A percentile compares a stretch with the other conserved stretches of the same genome.
phyloP scores from a whole-genome alignment of 2,329 filamentous ascomycete species.

The Trichoderma sp. region DNA sequence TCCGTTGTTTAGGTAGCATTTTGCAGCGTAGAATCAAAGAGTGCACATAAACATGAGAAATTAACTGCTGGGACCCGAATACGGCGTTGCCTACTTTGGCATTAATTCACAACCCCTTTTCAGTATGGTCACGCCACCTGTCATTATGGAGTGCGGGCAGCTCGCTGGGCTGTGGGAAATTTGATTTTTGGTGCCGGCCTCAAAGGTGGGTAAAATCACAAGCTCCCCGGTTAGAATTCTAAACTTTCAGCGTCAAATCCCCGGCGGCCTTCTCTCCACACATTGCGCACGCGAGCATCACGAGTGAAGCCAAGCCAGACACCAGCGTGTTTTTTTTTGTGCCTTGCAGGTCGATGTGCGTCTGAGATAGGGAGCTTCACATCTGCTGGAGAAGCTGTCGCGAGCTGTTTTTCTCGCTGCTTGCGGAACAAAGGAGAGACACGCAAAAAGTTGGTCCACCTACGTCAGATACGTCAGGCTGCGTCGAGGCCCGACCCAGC shows the following conservation, averaged over 20 bases:
- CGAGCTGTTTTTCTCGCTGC: background rate
- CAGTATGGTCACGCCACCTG: constrained; percentile 28
- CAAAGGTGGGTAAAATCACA: constrained; percentile 26
- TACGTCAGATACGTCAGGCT: constrained; percentile 8
- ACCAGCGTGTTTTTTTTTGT: constrained; percentile 4
- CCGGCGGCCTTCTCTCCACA: constrained; percentile 26
- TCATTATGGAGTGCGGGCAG: constrained; percentile 24
- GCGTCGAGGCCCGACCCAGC: constrained; percentile 15
- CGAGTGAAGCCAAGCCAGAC: background rate
- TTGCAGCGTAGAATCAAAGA: background rate
- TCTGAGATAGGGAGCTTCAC: background rate
- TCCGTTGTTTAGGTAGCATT: background rate
- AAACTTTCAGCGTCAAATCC: constrained; percentile 24
- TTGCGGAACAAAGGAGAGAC: background rate
- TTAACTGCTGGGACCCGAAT: constrained; percentile 10
- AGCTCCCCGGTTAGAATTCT: constrained; percentile 24
- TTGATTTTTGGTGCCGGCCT: constrained; percentile 20
- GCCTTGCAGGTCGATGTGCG: background rate
- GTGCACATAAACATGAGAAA: constrained; percentile 15
- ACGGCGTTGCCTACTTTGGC: constrained; percentile 25
- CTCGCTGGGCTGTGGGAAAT: constrained; percentile 24
- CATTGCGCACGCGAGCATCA: constrained; percentile 26
- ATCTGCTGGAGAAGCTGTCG: background rate
- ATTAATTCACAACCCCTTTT: constrained; percentile 24
- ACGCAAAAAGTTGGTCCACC: background rate